Base-by-base conservation (phyloP, 1,284 basidiomycete genomes). In the Sporisorium exsertum region DNA sequence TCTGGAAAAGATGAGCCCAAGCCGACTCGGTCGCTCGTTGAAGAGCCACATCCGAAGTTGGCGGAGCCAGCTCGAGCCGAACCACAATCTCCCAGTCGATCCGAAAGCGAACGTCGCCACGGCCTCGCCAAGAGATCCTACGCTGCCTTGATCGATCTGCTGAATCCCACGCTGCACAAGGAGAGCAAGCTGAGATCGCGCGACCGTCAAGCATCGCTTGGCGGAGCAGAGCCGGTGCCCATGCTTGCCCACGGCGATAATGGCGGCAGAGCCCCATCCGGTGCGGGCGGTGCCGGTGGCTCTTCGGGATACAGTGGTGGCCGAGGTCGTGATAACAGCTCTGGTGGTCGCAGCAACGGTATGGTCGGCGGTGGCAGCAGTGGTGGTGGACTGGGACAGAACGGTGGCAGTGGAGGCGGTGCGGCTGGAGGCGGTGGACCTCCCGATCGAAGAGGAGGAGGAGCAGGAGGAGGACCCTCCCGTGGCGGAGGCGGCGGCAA, bases 51-150 rank as follows among this genome's bases (percentile, higher is more conserved):
- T 24, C 26, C 52, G 20, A 35, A 46, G 27, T 1, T 35, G 3
- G 18, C 24, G 8, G 42, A 22, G n/a, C 40, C 40, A 12, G 5
- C 52, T 35, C 37, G 29, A 46, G 9, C 20, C 0, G 52, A 52
- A 16, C 60, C 58, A 9, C 57, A 57, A 37, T 64, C 57, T 6
- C 60, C 64, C 20, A 53, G 35, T 6, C 64, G 64, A 3, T 72
- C 64, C 9, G 65, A 64, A 16, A 29, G 22, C 7, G 72, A 70
- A 16, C 66, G 63, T 26, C 63, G 72, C 15, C 63, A 59, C 22
- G 64, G 72, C 12, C 68, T 75, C 3, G 72, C 72, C 12, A 75
- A 75, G 50, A 60, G 68, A 24, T 75, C 72, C 15, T 75, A 75
- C 26, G 72, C 72, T 22, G 72, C 72, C 18, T 24, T 75, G 47